phyloP scores from a whole-genome alignment of 768 basidiomycete genomes.

The Lentinula boryana region DNA sequence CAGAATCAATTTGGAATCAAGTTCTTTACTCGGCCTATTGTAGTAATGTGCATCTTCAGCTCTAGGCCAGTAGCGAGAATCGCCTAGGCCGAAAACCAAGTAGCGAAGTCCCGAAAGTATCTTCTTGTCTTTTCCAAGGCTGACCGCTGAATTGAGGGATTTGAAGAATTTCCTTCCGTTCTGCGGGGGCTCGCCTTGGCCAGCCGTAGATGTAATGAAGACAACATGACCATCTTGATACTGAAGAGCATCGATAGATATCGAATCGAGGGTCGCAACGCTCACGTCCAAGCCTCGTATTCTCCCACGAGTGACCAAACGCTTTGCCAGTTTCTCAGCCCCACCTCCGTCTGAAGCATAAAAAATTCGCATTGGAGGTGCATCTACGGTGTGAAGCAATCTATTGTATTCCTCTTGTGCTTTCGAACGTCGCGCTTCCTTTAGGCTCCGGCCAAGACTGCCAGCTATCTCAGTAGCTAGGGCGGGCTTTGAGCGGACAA shows the following conservation, averaged over 20 bases:
- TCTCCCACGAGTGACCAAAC: slow-evolving; percentile 42
- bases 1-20: slow-evolving; percentile 70
- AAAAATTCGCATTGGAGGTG: slow-evolving; percentile 83
- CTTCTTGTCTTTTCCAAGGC: slow-evolving; percentile 44
- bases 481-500: slow-evolving; percentile 74
- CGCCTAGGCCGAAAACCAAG: slow-evolving; percentile 92
- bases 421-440: slow-evolving; percentile 74
- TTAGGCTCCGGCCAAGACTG: slow-evolving; percentile 77
- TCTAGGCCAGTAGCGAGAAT: slow-evolving; percentile 98
- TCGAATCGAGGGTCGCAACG: slow-evolving; percentile 79
- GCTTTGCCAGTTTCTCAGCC: slow-evolving; percentile 93
- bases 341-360: slow-evolving; percentile 93
- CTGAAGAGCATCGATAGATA: slow-evolving; percentile 66
- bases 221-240: slow-evolving; percentile 66
- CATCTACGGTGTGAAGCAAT: slow-evolving; percentile 77
- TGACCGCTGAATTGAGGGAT: slow-evolving; percentile 61
- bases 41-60: slow-evolving; percentile 97
- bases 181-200: slow-evolving; percentile 97
- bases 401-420: slow-evolving; percentile 82
- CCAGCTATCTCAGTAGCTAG: slow-evolving; percentile 78
- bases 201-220: slow-evolving; percentile 89
- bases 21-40: slow-evolving; percentile 95
- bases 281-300: slow-evolving; percentile 73
- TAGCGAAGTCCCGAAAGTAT: slow-evolving; percentile 57
- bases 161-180: slow-evolving; percentile 92